Evolutionary conservation across 768 basidiomycete genomes (phyloP).

Genomic region (Trametes villosa): DNA sequence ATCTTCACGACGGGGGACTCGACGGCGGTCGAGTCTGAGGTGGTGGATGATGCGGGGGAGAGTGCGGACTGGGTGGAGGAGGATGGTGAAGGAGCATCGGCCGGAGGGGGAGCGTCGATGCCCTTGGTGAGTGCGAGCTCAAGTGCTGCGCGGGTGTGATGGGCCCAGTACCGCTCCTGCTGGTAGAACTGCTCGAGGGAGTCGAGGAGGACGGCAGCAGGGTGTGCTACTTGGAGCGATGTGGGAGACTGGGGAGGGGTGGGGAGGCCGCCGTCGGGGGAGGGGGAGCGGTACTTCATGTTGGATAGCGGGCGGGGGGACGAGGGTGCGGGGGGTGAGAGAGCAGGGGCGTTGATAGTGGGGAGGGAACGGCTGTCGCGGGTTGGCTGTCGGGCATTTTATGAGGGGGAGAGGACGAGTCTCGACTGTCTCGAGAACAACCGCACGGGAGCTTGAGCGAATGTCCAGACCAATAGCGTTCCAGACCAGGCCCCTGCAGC

Average conservation of each 20-base stretch:
- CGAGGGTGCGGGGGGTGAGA: conserved; percentile 4
- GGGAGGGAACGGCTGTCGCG: conserved; percentile 22
- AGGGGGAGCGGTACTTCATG: conserved; percentile 30
- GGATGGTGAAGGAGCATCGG: conserved; percentile 23
- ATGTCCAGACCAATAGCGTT: conserved; percentile 32
- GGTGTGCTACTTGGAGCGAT: conserved; percentile 25
- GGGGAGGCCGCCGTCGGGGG: conserved; percentile 31
- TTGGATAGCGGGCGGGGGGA: conserved; percentile 10
- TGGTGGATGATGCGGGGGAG: conserved; percentile 28
- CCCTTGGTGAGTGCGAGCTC: conserved; percentile 49
- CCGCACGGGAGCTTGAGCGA: conserved; percentile 26
- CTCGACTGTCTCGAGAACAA: conserved; percentile 32
- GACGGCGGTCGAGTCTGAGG: conserved; percentile 21
- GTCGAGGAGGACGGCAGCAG: conserved; percentile 63
- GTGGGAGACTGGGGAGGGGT: conserved; percentile 38
- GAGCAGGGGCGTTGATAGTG: conserved; percentile 31
- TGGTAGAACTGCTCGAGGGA: conserved; percentile 70
- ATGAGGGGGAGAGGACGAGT: conserved; percentile 26
- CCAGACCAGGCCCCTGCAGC: conserved; percentile 26
- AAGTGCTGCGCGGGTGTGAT: conserved; percentile 63
- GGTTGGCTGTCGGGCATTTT: conserved; percentile 27
- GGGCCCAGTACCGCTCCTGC: conserved; percentile 73
- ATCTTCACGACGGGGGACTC: conserved; percentile 33
- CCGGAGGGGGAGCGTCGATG: conserved; percentile 32
- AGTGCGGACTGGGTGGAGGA: conserved; percentile 20